Evolutionary conservation across 441 rosid species (phyloP).

Genomic region (Iberis amara): DNA sequence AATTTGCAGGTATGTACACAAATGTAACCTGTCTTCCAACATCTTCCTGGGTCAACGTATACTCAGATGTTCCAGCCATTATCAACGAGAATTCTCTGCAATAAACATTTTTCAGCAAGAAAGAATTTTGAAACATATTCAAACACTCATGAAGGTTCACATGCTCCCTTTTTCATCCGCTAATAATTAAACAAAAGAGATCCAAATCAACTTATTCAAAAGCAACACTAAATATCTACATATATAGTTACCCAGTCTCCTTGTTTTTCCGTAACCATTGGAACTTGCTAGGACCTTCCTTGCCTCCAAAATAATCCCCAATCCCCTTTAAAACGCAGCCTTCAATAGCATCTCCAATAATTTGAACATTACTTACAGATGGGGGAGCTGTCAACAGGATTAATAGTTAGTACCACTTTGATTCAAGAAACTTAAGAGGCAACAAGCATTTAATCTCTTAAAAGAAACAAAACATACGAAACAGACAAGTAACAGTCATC

Average conservation of each 20-base stretch:
- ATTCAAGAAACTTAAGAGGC: slow-evolving; percentile 4
- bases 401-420: slow-evolving; percentile 24
- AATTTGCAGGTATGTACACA: slow-evolving; percentile 83
- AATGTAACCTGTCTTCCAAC: slow-evolving; percentile 72
- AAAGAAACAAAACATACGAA: slow-evolving; percentile 2
- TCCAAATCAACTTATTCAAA: not conserved
- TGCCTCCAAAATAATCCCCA: slow-evolving; percentile 96
- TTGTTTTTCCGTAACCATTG: slow-evolving; percentile 80
- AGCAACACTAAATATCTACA: slow-evolving; percentile 1
- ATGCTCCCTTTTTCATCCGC: slow-evolving; percentile 4
- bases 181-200: slow-evolving; percentile 1
- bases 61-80: slow-evolving; percentile 79
- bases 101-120: slow-evolving; percentile 26
- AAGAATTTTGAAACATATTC: slow-evolving; percentile 1
- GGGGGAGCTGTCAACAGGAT: slow-evolving; percentile 77
- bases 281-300: slow-evolving; percentile 98
- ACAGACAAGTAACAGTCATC: not conserved
- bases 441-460: not conserved
- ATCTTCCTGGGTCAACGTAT: slow-evolving; percentile 81
- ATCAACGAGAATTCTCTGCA: slow-evolving; percentile 59
- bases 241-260: slow-evolving; percentile 56
- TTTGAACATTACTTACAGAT: slow-evolving; percentile 67
- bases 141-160: slow-evolving; percentile 11
- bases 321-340: slow-evolving; percentile 69
- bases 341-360: slow-evolving; percentile 85